phyloP scores from a whole-genome alignment of 2,329 filamentous ascomycete genomes.

The Dactylonectria estremocensis region DNA sequence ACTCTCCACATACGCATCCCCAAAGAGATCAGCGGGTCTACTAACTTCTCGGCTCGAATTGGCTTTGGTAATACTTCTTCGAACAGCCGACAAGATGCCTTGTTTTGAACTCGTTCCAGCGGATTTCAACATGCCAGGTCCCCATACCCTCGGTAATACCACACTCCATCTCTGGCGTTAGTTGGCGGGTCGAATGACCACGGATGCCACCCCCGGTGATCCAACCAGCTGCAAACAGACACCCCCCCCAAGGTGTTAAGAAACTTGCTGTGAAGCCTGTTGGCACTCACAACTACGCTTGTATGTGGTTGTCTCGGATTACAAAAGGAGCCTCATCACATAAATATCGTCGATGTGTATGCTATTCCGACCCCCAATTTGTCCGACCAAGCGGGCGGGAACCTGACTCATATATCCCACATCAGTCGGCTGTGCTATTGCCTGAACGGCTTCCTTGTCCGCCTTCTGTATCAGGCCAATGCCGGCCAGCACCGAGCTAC shows the following conservation, averaged over 20 bases:
- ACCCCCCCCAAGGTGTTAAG: background rate
- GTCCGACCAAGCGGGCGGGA: conserved; percentile 20
- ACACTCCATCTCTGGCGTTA: conserved; percentile 3
- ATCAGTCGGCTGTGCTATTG: conserved; percentile 19
- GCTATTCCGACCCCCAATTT: conserved; percentile 20
- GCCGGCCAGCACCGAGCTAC: conserved; percentile 11
- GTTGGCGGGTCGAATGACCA: conserved; percentile 5
- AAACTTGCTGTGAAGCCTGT: background rate
- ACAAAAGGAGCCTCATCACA: conserved; percentile 1
- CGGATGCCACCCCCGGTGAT: background rate
- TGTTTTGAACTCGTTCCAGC: background rate
- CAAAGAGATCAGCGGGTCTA: conserved; percentile 8
- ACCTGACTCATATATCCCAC: conserved; percentile 19
- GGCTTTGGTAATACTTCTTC: background rate
- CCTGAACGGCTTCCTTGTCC: conserved; percentile 25
- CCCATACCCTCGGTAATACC: background rate
- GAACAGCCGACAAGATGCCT: conserved; percentile 3
- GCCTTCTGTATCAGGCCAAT: conserved; percentile 23
- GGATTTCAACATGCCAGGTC: background rate
- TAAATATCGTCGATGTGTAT: background rate
- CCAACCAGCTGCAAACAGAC: background rate
- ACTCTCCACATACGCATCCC: background rate
- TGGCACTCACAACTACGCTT: background rate
- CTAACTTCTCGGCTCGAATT: conserved; percentile 4
- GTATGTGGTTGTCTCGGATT: background rate